Percentiles rank a stretch among this genome's conserved stretches.
Evolutionary conservation across 371 early-diverging fungal genomes (phyloP).

Genomic region (Entomophthora muscae): DNA sequence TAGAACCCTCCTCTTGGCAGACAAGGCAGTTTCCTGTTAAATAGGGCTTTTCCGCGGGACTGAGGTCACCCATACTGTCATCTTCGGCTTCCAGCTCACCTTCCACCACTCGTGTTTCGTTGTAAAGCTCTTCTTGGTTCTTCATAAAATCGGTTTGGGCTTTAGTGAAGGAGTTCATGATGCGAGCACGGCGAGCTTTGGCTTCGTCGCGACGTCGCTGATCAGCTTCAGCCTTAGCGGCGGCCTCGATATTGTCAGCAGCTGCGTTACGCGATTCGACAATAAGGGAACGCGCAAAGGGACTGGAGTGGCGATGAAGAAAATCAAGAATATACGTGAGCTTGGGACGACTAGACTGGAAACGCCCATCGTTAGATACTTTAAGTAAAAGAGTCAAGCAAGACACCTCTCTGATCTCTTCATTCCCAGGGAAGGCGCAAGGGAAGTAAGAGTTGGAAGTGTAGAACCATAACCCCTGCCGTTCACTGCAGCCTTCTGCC

Average conservation of each 20-base stretch:
- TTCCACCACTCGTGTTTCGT: slow-evolving; percentile 31
- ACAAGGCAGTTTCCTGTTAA: slow-evolving; percentile 83
- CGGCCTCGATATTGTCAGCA: slow-evolving; percentile 17
- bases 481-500: slow-evolving; percentile 11
- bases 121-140: slow-evolving; percentile 44
- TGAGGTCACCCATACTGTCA: slow-evolving; percentile 14
- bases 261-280: slow-evolving; percentile 14
- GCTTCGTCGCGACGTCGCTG: slow-evolving; percentile 47
- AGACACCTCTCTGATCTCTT: not conserved
- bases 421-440: not conserved
- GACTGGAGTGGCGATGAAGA: slow-evolving; percentile 25
- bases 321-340: slow-evolving; percentile 28
- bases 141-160: slow-evolving; percentile 75
- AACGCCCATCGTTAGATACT: slow-evolving; percentile 13
- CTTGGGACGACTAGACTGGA: slow-evolving; percentile 29
- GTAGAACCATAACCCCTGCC: not conserved
- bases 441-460: not conserved
- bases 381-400: not conserved
- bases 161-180: slow-evolving; percentile 82
- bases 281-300: slow-evolving; percentile 24
- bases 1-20: slow-evolving; percentile 78
- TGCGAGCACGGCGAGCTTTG: slow-evolving; percentile 64
- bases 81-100: slow-evolving; percentile 18
- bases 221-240: slow-evolving; percentile 39
- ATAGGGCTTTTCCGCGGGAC: slow-evolving; percentile 27